Evolutionary conservation across 208 protist species (phyloP), one percentile per base, ranked within the genome.

Genomic region (Trypanosoma rangeli): DNA sequence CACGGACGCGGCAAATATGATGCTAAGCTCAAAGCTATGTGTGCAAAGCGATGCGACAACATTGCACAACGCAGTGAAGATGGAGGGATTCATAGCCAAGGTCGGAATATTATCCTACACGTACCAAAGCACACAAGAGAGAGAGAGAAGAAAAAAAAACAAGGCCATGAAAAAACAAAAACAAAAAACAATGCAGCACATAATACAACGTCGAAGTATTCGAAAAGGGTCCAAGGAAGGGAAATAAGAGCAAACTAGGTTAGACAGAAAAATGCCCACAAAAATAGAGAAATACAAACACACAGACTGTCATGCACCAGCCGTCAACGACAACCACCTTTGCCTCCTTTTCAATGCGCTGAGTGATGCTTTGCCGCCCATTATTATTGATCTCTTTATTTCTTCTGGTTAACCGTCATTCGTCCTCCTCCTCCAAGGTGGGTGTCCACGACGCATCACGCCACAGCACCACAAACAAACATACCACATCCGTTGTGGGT

Each of bases 1-100:
- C 18, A 92, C 67, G 68, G 85, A 82, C 61, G 67, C 77, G 16
- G 85, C 35, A 1, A 74, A n/a, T 50, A 89, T 84, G 33, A 87
- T 5, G 16, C 52, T 16, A 2, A 94, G 76, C 70, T 86, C 90
- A 26, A 70, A 61, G 35, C 53, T 61, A 65, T 95, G 79, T 24
- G 46, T 59, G 29, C 56, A 64, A 10, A 91, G 56, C 12, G 79
- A 83, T 15, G 74, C 16, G 7, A 61, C 18, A 12, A 78, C 76
- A 59, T 52, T 52, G 31, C 70, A 33, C 28, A 50, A 33, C 5
- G 76, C 46, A 24, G 59, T 22, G 7, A 13, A 24, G 50, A 67
- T 22, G 0, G n/a, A 1, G n/a, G 64, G 2, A 57, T 20, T 31
- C 26, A 1, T 13, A 3, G 24, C 63, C 63, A 68, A 59, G 33